These are phyloP conservation scores for Zygosaccharomyces sapae DNA, from an alignment of 1,139 yeast genomes.

Conservation along the genomic window DNA sequence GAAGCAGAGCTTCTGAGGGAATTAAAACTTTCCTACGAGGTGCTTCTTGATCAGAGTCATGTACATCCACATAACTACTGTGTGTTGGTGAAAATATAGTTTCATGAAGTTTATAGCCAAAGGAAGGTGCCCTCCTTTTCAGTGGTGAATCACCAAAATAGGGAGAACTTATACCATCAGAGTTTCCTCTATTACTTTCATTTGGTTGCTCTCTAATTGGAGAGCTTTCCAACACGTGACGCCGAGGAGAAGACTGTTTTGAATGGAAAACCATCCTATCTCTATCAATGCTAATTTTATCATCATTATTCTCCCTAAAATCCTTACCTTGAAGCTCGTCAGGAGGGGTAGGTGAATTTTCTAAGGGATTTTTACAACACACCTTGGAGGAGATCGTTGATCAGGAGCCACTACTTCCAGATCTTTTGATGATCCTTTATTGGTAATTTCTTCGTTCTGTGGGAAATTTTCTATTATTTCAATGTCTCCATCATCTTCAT, in stretches of 20 bases:
- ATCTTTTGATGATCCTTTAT: not conserved
- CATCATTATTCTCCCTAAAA: not conserved
- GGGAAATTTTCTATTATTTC: conserved; percentile 30
- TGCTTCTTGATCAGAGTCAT: not conserved
- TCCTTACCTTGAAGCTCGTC: not conserved
- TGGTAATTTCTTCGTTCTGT: not conserved
- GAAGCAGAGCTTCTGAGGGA: not conserved
- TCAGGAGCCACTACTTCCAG: not conserved
- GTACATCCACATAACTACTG: conserved; percentile 4
- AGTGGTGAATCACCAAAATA: conserved; percentile 18
- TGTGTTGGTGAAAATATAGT: not conserved
- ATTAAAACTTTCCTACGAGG: not conserved
- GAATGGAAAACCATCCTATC: not conserved
- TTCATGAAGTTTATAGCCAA: conserved; percentile 2
- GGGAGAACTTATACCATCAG: conserved; percentile 13
- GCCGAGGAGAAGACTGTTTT: conserved; percentile 2
- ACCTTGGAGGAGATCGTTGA: not conserved
- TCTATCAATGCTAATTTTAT: not conserved
- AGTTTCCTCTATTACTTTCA: not conserved
- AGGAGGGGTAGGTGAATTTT: not conserved
- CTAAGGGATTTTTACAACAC: not conserved
- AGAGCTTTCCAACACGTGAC: conserved; percentile 19
- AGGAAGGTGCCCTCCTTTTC: conserved; percentile 11
- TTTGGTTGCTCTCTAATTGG: conserved; percentile 11
- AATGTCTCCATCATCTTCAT: conserved; percentile 32